phyloP scores from a whole-genome alignment of 495 filamentous ascomycete genomes.

The Talaromyces borbonicus region DNA sequence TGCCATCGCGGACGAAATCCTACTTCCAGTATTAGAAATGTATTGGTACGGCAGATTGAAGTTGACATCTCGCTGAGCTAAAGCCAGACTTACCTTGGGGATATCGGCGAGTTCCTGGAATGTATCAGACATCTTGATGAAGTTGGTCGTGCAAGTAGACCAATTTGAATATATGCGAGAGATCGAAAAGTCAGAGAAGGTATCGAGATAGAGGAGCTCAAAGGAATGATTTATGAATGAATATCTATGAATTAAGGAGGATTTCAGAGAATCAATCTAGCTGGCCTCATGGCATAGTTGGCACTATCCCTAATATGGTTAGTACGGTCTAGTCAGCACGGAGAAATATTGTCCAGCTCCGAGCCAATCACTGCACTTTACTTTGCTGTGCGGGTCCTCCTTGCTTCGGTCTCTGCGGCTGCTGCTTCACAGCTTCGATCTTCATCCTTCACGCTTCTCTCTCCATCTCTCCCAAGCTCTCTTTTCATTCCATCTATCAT shows the following conservation, averaged over 20 bases:
- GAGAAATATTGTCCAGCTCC: conserved; percentile 8
- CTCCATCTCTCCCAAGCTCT: no score
- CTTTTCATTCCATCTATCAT: no score
- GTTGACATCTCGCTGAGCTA: background rate
- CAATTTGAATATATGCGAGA: background rate
- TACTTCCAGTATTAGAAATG: no score
- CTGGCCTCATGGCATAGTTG: conserved; percentile 4
- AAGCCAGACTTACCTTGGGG: conserved; percentile 27
- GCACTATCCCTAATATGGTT: background rate
- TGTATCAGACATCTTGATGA: conserved; percentile 55
- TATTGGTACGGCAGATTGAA: background rate
- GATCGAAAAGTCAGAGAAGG: background rate
- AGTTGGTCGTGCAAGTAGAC: background rate
- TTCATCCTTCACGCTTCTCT: no score
- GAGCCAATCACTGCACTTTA: background rate
- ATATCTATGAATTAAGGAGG: conserved; percentile 4
- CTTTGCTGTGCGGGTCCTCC: no score
- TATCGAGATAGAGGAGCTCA: no score
- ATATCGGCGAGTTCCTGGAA: conserved; percentile 72
- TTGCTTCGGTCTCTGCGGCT: no score
- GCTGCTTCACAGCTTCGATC: no score
- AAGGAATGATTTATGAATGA: no score
- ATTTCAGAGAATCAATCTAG: background rate
- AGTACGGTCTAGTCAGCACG: background rate
- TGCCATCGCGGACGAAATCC: conserved; percentile 74